Evolutionary conservation across 2,329 filamentous ascomycete genomes (phyloP).

Genomic region (Leptographium wingfieldii): DNA sequence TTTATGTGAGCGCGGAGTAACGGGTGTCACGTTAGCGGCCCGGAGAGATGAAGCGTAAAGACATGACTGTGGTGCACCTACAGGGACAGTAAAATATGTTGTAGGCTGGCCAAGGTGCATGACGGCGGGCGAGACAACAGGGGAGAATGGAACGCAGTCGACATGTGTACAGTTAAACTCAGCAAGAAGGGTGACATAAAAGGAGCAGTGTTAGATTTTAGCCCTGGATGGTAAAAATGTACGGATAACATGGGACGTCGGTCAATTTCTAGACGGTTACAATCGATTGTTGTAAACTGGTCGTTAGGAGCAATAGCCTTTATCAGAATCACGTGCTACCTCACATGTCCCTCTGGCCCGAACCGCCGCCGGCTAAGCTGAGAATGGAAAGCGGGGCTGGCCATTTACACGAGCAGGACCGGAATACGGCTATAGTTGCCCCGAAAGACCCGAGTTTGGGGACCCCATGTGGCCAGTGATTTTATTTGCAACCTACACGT

Average conservation of each 20-base stretch:
- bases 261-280: not conserved
- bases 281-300: not conserved
- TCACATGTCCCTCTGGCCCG: not conserved
- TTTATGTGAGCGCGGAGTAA: slow-evolving; percentile 43
- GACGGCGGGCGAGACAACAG: not conserved
- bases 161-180: not conserved
- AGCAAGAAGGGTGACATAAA: not conserved
- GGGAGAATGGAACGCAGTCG: too few species aligned
- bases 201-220: not conserved
- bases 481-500: not conserved
- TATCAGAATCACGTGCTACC: not conserved
- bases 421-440: not conserved
- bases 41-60: not conserved
- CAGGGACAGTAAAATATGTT: not conserved
- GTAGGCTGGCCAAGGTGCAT: not conserved
- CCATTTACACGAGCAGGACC: not conserved
- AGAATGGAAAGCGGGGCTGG: not conserved
- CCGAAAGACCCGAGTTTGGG: not conserved
- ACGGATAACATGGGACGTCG: not conserved
- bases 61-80: not conserved
- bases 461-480: not conserved
- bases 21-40: not conserved
- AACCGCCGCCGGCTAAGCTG: not conserved
- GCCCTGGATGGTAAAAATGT: not conserved
- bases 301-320: too few species aligned